A percentile compares a stretch with the other conserved stretches of the same genome.
These are phyloP conservation scores for Closterium sp. DNA, from an alignment of 139 green algal genomes.

Conservation along the genomic window DNA sequence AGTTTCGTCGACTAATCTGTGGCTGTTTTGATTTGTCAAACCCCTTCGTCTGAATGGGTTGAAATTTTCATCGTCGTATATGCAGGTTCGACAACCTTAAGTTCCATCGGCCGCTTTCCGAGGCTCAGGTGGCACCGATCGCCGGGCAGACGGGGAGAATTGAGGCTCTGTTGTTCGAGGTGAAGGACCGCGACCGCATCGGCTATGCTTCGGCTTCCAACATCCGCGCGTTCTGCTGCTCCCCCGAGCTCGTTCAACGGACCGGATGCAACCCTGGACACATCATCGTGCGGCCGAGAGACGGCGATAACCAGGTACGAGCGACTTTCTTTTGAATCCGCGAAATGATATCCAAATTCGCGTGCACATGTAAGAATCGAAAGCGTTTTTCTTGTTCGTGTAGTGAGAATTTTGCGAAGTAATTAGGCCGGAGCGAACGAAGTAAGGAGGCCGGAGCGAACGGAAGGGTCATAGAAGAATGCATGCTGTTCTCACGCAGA, in stretches of 20 bases:
- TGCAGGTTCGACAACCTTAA: constrained; percentile 57
- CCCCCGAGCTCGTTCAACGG: constrained; percentile 55
- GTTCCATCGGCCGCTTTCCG: constrained; percentile 48
- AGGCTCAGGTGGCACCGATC: constrained; percentile 48
- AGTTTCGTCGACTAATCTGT: no score
- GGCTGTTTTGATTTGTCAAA: no score
- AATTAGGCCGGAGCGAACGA: no score
- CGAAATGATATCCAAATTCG: neutral
- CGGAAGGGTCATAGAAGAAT: no score
- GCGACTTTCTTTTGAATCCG: neutral
- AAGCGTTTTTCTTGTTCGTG: neutral
- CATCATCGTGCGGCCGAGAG: constrained; percentile 58
- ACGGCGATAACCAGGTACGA: constrained; percentile 19
- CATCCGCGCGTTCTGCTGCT: constrained; percentile 61
- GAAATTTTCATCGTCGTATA: neutral
- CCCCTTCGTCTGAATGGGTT: no score
- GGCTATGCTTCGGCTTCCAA: constrained; percentile 50
- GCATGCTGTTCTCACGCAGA: no score
- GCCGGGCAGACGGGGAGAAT: constrained; percentile 61
- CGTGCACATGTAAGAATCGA: neutral
- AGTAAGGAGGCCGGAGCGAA: no score
- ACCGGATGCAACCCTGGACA: constrained; percentile 55
- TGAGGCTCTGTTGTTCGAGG: constrained; percentile 66
- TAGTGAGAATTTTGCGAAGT: neutral
- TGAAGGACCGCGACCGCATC: constrained; percentile 60